Percentiles rank a stretch among this genome's conserved stretches.
These are phyloP conservation scores for Garcia nutans DNA, from an alignment of 345 rosid species.

Conservation along the genomic window DNA sequence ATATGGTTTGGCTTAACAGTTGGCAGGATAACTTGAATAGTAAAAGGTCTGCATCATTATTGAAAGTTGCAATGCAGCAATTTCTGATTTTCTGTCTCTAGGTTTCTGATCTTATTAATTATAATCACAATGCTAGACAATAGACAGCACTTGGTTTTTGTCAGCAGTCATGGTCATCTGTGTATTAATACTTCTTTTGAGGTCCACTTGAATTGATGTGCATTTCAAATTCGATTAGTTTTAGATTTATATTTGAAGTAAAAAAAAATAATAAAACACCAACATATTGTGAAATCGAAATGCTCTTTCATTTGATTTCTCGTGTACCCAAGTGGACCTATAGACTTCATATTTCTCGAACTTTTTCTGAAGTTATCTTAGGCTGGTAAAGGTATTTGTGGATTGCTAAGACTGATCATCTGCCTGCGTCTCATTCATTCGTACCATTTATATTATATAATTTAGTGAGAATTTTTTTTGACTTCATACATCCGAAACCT, in stretches of 20 bases:
- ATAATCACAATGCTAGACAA: slow-evolving; percentile 14
- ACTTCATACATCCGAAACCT: too few relatives aligned
- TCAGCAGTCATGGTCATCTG: background rate
- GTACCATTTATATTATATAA: too few relatives aligned
- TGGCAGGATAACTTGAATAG: slow-evolving; percentile 17
- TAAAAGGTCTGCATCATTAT: slow-evolving; percentile 9
- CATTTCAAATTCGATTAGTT: too few relatives aligned
- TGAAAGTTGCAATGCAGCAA: slow-evolving; percentile 9
- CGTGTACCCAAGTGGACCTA: too few relatives aligned
- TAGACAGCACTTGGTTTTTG: slow-evolving; percentile 3
- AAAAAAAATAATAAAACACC: too few relatives aligned
- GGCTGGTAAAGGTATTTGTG: background rate
- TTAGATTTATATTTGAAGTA: too few relatives aligned
- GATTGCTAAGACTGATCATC: slow-evolving; percentile 5
- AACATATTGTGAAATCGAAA: too few relatives aligned
- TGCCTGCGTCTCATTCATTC: background rate
- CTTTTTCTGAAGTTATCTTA: background rate
- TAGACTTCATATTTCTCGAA: background rate
- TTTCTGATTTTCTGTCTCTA: slow-evolving; percentile 8
- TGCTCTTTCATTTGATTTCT: too few relatives aligned
- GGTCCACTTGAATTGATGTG: background rate
- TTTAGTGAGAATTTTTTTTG: background rate
- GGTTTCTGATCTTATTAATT: slow-evolving; percentile 13
- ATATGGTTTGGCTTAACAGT: slow-evolving; percentile 11
- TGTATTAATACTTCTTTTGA: slow-evolving; percentile 13